A percentile compares a stretch with the other conserved stretches of the same genome.
These are phyloP conservation scores for Lecanosticta acicola DNA, from an alignment of 2,329 filamentous ascomycete species.

Conservation along the genomic window DNA sequence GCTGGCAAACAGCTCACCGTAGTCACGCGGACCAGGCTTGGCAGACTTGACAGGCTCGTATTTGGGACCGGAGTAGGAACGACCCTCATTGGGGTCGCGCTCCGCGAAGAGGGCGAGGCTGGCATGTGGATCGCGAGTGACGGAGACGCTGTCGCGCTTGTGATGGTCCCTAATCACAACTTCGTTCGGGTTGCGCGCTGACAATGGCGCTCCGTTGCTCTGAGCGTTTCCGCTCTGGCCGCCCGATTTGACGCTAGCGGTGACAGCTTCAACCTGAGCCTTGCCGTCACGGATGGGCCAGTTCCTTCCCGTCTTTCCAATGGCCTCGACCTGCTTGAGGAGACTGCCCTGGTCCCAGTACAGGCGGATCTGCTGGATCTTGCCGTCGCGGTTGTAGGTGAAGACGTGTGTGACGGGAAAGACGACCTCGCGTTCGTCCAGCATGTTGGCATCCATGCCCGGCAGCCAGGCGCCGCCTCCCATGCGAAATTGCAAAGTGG, in stretches of 20 bases:
- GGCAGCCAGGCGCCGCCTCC: conserved; percentile 84
- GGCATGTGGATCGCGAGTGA: conserved; percentile 51
- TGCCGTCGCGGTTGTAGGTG: conserved; percentile 67
- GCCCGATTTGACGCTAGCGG: conserved; percentile 28
- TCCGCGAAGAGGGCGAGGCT: conserved; percentile 70
- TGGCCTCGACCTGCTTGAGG: conserved; percentile 88
- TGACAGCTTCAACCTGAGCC: conserved; percentile 67
- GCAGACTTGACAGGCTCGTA: conserved; percentile 61
- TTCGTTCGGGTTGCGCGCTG: conserved; percentile 19
- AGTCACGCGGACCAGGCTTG: conserved; percentile 63
- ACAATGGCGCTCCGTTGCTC: conserved; percentile 12
- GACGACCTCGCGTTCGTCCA: conserved; percentile 72
- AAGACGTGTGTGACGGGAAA: conserved; percentile 90
- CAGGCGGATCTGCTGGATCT: conserved; percentile 80
- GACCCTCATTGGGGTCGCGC: conserved; percentile 55
- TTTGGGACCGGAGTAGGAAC: conserved; percentile 44
- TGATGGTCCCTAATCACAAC: conserved; percentile 25
- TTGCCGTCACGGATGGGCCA: conserved; percentile 90
- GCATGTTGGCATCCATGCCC: conserved; percentile 86
- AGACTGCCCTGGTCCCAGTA: conserved; percentile 94
- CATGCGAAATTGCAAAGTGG: conserved; percentile 71
- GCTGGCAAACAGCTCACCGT: conserved; percentile 62
- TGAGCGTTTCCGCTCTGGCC: conserved; percentile 25
- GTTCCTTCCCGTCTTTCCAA: conserved; percentile 81
- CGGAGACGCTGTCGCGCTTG: conserved; percentile 29